Percentiles rank a stretch among this genome's conserved stretches.
phyloP scores from a whole-genome alignment of 495 filamentous ascomycete species.

The Lophium mytilinum region DNA sequence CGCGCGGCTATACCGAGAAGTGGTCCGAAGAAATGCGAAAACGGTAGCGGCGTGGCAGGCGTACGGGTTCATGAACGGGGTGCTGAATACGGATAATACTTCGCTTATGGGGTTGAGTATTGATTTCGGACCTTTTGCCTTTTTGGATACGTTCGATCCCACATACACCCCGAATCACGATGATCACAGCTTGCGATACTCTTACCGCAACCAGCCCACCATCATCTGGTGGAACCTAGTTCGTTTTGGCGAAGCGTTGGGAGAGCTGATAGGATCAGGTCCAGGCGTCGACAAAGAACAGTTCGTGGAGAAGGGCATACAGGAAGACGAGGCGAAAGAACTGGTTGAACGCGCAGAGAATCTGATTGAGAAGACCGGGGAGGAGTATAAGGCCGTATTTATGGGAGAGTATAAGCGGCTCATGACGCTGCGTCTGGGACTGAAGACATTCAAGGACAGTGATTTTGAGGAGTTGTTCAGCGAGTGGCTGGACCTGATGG shows the following conservation, averaged over 20 bases:
- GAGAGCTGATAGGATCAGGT: conserved; percentile 76
- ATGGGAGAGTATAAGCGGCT: conserved; percentile 74
- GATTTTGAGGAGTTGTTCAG: conserved; percentile 76
- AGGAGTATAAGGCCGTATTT: conserved; percentile 83
- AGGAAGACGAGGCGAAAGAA: conserved; percentile 54
- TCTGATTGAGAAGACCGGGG: conserved; percentile 65
- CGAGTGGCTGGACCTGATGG: conserved; percentile 72
- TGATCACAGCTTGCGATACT: conserved; percentile 77
- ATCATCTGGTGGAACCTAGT: conserved; percentile 99
- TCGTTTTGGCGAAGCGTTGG: conserved; percentile 80
- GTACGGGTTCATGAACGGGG: conserved; percentile 96
- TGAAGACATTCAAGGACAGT: conserved; percentile 51
- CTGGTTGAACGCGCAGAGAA: conserved; percentile 72
- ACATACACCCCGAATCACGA: conserved; percentile 95
- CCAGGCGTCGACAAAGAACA: conserved; percentile 53
- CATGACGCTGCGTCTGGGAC: conserved; percentile 69
- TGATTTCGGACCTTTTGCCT: conserved; percentile 94
- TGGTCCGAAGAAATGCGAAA: conserved; percentile 74
- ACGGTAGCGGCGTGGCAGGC: conserved; percentile 94
- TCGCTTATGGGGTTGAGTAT: conserved; percentile 80
- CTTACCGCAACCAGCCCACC: conserved; percentile 86
- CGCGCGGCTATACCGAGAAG: conserved; percentile 76
- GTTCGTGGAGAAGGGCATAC: conserved; percentile 65
- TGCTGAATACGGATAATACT: conserved; percentile 94
- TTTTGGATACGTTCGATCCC: conserved; percentile 92